These are phyloP conservation scores for Calocera viscosa DNA, from an alignment of 768 basidiomycete genomes.

Conservation along the genomic window DNA sequence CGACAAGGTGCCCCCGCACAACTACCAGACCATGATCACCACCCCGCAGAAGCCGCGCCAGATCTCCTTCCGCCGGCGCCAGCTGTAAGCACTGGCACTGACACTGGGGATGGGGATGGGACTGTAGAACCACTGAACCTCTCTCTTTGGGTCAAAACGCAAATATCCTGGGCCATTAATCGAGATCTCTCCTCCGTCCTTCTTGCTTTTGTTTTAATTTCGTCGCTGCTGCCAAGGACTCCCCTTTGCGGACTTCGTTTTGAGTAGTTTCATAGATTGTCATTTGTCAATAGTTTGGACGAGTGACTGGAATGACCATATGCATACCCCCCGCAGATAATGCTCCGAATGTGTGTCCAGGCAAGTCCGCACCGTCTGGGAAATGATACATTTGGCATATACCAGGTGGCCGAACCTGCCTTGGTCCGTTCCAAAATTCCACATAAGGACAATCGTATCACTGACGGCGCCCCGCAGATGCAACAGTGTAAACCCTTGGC, in stretches of 20 bases:
- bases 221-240: neutral
- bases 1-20: conserved; percentile 62
- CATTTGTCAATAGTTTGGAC: neutral
- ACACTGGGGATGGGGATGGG: no score
- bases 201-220: neutral
- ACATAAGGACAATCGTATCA: no score
- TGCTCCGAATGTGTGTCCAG: no score
- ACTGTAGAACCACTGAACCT: no score
- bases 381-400: no score
- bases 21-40: conserved; percentile 38
- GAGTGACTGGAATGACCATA: neutral
- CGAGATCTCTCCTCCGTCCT: neutral
- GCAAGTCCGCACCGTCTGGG: no score
- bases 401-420: no score
- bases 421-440: no score
- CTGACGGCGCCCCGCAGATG: no score
- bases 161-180: neutral
- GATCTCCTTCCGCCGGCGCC: neutral
- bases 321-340: neutral
- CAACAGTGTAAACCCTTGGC: no score
- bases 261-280: neutral
- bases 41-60: neutral
- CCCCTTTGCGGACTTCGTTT: neutral
- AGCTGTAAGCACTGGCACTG: no score
- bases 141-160: no score